Percentiles rank a stretch among this genome's conserved stretches.
Evolutionary conservation across 2,329 filamentous ascomycete species (phyloP).

Genomic region (Coniochaeta hoffmannii): DNA sequence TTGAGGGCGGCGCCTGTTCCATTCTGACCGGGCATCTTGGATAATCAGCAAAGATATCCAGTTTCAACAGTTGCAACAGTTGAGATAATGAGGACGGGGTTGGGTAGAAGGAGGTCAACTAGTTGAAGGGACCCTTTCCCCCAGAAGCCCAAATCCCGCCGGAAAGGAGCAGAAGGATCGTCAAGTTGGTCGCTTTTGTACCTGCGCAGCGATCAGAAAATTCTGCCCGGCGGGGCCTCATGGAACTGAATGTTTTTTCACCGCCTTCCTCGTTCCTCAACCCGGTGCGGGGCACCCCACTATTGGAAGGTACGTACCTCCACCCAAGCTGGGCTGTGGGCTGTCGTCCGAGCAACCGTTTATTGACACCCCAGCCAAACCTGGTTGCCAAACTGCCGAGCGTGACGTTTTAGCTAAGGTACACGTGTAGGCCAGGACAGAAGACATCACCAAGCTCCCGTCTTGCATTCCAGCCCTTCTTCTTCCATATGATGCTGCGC

Average conservation of each 20-base stretch:
- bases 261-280: too few relatives aligned
- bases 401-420: neutral
- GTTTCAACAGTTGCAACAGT: conserved; percentile 5
- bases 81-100: neutral
- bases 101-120: conserved; percentile 2
- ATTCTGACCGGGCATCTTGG: conserved; percentile 58
- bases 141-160: too few relatives aligned
- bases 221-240: too few relatives aligned
- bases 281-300: too few relatives aligned
- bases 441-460: neutral
- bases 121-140: neutral
- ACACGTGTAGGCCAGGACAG: neutral
- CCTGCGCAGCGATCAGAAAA: too few relatives aligned
- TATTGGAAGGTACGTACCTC: too few relatives aligned
- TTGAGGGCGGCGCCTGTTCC: conserved; percentile 42
- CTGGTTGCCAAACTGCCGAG: neutral
- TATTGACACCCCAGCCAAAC: neutral
- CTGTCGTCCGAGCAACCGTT: too few relatives aligned
- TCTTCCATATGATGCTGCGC: neutral
- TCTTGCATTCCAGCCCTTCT: neutral
- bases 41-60: conserved; percentile 16
- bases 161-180: too few relatives aligned
- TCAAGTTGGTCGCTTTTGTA: too few relatives aligned
- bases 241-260: too few relatives aligned
- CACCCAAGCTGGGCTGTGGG: too few relatives aligned